Base-by-base conservation (phyloP, 2,329 filamentous ascomycete species). In the Bipolaris gigantea region DNA sequence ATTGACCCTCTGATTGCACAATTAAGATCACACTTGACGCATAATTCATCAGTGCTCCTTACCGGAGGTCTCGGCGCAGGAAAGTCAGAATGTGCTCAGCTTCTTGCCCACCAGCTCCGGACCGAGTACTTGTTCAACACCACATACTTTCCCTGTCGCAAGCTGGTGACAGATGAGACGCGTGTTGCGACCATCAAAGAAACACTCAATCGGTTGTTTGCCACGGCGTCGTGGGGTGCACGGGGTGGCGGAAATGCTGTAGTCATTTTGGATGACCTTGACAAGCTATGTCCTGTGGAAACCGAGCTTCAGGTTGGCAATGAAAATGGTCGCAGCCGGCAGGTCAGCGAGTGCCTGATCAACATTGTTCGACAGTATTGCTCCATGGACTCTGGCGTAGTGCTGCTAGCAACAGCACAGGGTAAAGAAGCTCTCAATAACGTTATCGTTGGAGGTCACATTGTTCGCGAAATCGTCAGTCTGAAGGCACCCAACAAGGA, bases 401-500 rank as follows among this genome's bases (percentile, higher is more conserved):
- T 96, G 4, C 76, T 99, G 48, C 80, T 99, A 9, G 92, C 91
- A 4, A 97, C 93, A 18, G 92, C 93, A 0, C 92, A 96, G 73
- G 88, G 89, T 16, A 99, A 99, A 70, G 94, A 99, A 60, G 88
- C 90, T 0, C 78, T 99, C 45, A 94, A 99, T 73, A 92, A 90
- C 63, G 86, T 96, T 15, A 85, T 99, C 48, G 85, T 97, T 53
- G 91, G 93, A 19, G 91, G 92, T 0, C 93, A 97, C 73, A 87
- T 97, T 32, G 90, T 96, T 34, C 86, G 92, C 44, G 94, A 99
- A 70, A 96, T 97, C 58, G 79, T 97, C 30, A 87, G 88, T 40
- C 78, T 99, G 50, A 94, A 93, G 69, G 92, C 94, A 0, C 94
- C 94, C 0, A 89, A 93, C 66, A 99, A 99, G 75, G 92, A 97